These are phyloP conservation scores for Discostella stelligera DNA, from an alignment of 352 stramenopile genomes.

Conservation along the genomic window DNA sequence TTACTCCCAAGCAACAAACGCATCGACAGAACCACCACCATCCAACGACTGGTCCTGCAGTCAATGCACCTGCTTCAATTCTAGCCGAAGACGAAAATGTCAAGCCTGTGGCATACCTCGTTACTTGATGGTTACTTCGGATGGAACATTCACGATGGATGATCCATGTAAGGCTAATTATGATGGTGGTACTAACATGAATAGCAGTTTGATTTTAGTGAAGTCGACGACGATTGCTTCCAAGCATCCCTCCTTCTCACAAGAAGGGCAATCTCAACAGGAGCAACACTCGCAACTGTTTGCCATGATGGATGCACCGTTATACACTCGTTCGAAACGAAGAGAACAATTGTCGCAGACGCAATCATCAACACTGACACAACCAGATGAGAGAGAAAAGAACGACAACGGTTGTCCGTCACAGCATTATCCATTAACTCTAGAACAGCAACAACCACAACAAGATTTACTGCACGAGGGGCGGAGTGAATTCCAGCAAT, in stretches of 20 bases:
- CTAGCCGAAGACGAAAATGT: conserved; percentile 43
- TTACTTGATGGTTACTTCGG: conserved; percentile 16
- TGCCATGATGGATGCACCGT: conserved; percentile 35
- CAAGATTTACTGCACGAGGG: not conserved
- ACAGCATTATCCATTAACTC: not conserved
- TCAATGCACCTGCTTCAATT: conserved; percentile 55
- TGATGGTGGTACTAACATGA: not conserved
- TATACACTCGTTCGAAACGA: conserved; percentile 34
- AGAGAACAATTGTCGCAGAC: conserved; percentile 17
- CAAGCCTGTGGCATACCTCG: conserved; percentile 44
- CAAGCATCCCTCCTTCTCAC: not conserved
- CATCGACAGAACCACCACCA: not conserved
- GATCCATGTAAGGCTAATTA: not conserved
- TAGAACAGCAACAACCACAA: conserved; percentile 1
- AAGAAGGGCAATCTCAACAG: not conserved
- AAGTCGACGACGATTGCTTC: not conserved
- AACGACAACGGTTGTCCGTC: not conserved
- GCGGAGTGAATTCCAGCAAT: conserved; percentile 24
- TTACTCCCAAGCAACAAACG: not conserved
- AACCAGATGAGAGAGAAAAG: conserved; percentile 3
- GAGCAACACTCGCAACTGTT: conserved; percentile 27
- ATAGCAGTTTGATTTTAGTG: not conserved
- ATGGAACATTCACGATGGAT: conserved; percentile 23
- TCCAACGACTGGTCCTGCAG: conserved; percentile 42
- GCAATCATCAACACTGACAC: conserved; percentile 2